Evolutionary conservation across 257 asterid genomes (phyloP), one percentile per base, ranked within the genome.

Genomic region (Gentiana straminea): DNA sequence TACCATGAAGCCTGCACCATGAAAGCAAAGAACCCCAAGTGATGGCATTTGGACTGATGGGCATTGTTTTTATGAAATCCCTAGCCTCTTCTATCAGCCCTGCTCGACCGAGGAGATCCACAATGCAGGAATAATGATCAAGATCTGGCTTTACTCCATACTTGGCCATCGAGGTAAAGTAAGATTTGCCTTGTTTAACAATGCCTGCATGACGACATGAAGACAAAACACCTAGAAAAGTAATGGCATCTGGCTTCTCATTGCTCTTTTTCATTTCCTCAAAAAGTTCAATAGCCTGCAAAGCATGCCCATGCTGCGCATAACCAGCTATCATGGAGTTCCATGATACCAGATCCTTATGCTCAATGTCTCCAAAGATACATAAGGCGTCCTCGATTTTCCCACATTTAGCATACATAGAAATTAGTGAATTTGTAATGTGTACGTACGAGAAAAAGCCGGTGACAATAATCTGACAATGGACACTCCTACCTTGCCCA

Each of bases 401-500:
- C 46, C 96, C 96, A 68, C 82, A 84, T 63, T 81, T 91, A 10
- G 95, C 82, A 54, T 84, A 87, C 98, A 91, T 87, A 39, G 96
- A 84, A 51, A 91, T 75, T 37, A 91, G 89, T 55, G 98, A 86
- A 66, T 92, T 81, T 74, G 94, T 87, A 39, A 91, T 95, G 15
- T 86, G 81, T 54, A 84, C 51, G 49, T 81, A 61, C 61, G 79
- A 70, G 54, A 63, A 64, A 58, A 69, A 75, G 54, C 89, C 81
- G 35, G 68, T 73, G 73, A 87, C 87, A 43, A 87, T 81, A 49
- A 79, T 70, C 60, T 77, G 59, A 49, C 84, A 89, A 55, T 91
- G 98, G 49, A 91, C 81, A 69, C 79, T 86, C 66, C 87, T 87
- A 61, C 98, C 98, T 75, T 91, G 98, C 61, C 81, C 93, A 35